phyloP scores from a whole-genome alignment of 176 grass and related monocot genomes.

The Olyra latifolia region DNA sequence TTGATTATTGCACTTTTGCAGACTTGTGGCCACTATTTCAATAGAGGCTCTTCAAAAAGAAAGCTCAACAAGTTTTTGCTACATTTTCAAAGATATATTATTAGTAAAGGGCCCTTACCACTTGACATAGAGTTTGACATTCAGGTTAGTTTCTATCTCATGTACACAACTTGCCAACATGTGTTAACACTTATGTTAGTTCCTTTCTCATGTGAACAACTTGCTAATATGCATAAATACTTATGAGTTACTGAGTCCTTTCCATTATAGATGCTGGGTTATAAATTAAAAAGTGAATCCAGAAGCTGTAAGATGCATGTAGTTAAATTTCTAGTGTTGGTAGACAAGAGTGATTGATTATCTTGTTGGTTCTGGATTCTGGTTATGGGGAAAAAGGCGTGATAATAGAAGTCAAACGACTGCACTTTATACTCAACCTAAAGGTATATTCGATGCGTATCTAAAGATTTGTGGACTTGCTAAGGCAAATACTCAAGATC shows the following conservation, averaged over 20 bases:
- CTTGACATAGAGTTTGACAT: conserved; percentile 99
- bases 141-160: conserved; percentile 69
- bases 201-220: conserved; percentile 18
- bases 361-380: conserved; percentile 3
- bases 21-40: conserved; percentile 96
- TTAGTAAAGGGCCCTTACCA: conserved; percentile 90
- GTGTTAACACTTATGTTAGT: conserved; percentile 36
- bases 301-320: conserved; percentile 2
- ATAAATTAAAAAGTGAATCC: conserved; percentile 11
- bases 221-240: conserved; percentile 18
- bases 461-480: conserved; percentile 3
- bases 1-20: conserved; percentile 88
- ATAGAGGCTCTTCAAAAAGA: conserved; percentile 85
- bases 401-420: neutral
- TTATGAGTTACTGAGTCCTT: neutral
- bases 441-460: neutral
- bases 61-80: conserved; percentile 97
- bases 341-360: conserved; percentile 18
- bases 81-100: conserved; percentile 97
- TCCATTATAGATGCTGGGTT: neutral
- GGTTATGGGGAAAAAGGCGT: neutral
- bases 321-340: conserved; percentile 23
- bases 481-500: neutral
- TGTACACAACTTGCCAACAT: conserved; percentile 16
- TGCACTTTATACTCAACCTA: neutral